Evolutionary conservation across 371 early-diverging fungal genomes (phyloP).

Genomic region (Mucor indicus): DNA sequence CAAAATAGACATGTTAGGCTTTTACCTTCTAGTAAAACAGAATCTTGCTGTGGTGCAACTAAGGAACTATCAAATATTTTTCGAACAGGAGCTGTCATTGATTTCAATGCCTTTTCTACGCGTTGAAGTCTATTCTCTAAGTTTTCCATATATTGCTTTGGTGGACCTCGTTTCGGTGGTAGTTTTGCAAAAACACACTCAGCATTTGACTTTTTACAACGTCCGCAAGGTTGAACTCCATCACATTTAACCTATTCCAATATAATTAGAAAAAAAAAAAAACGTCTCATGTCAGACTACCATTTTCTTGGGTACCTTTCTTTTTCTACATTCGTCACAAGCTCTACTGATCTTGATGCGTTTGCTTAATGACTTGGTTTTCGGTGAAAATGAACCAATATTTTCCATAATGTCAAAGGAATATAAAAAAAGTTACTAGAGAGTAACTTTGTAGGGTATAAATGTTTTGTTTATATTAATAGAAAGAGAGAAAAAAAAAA

Average conservation of each 20-base stretch:
- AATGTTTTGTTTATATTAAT: background rate
- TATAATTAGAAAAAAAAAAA: slow-evolving; percentile 1
- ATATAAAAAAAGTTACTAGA: no score
- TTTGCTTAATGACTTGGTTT: slow-evolving; percentile 23
- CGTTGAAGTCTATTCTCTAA: slow-evolving; percentile 40
- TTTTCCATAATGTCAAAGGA: no score
- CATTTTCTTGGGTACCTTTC: slow-evolving; percentile 46
- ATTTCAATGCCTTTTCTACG: slow-evolving; percentile 42
- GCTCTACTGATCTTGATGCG: slow-evolving; percentile 45
- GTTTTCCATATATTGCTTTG: slow-evolving; percentile 49
- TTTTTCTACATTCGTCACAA: slow-evolving; percentile 51
- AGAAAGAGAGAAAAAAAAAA: background rate
- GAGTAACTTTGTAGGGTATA: background rate
- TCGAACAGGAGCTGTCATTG: slow-evolving; percentile 24
- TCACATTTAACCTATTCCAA: slow-evolving; percentile 47
- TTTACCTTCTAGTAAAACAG: background rate
- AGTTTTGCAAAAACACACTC: slow-evolving; percentile 44
- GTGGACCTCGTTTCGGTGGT: slow-evolving; percentile 43
- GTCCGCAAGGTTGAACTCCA: slow-evolving; percentile 47
- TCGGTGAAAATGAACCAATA: slow-evolving; percentile 16
- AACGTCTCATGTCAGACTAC: no score
- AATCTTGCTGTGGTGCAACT: background rate
- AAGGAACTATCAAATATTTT: slow-evolving; percentile 26
- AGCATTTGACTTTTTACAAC: slow-evolving; percentile 36
- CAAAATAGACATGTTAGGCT: background rate